These are phyloP conservation scores for Cercis canadensis DNA, from an alignment of 306 rosid species.

Conservation along the genomic window DNA sequence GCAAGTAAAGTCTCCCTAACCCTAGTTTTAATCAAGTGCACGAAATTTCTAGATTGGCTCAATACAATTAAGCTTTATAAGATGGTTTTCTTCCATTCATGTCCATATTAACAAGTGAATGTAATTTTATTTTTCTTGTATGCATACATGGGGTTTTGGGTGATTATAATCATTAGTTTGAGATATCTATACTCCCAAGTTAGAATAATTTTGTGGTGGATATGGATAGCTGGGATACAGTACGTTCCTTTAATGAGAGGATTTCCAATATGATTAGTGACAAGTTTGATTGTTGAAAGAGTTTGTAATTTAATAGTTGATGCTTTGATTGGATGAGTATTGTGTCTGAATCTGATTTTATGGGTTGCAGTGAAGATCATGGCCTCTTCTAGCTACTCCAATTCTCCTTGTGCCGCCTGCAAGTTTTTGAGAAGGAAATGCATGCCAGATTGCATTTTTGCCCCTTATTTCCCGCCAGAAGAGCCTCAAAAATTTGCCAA, in stretches of 20 bases:
- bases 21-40: slow-evolving; percentile 43
- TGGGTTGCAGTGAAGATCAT: slow-evolving; percentile 25
- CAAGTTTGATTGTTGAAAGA: too few species aligned
- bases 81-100: too few species aligned
- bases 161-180: slow-evolving; percentile 2
- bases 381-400: slow-evolving; percentile 60
- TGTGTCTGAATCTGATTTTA: neutral
- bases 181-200: neutral
- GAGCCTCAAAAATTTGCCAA: slow-evolving; percentile 68
- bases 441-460: slow-evolving; percentile 64
- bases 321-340: neutral
- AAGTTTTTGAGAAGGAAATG: slow-evolving; percentile 67
- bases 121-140: neutral
- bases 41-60: slow-evolving; percentile 9
- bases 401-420: slow-evolving; percentile 76
- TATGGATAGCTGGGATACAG: too few species aligned
- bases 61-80: neutral
- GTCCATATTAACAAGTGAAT: neutral
- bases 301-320: neutral
- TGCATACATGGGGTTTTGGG: neutral
- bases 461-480: slow-evolving; percentile 73
- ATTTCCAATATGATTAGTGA: too few species aligned
- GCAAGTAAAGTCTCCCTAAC: slow-evolving; percentile 34
- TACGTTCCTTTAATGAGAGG: too few species aligned
- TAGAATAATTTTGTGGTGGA: too few species aligned